Percentiles rank a stretch among this genome's conserved stretches.
These are phyloP conservation scores for Xylaria scruposa DNA, from an alignment of 495 filamentous ascomycete species.

Conservation along the genomic window DNA sequence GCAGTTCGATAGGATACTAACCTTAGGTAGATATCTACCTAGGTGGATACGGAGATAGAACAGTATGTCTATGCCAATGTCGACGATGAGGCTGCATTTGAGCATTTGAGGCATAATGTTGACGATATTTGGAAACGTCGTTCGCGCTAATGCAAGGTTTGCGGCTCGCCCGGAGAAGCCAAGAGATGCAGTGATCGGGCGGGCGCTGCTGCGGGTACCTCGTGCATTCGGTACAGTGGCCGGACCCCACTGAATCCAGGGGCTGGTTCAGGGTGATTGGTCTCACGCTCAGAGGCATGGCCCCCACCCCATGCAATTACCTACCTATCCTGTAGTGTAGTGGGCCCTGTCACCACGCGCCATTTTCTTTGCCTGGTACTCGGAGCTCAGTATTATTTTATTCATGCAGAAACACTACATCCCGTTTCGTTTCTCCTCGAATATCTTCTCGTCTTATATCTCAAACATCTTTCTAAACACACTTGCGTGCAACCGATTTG, in stretches of 20 bases:
- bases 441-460: neutral
- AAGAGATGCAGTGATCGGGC: constrained; percentile 7
- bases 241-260: constrained; percentile 6
- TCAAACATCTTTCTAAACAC: neutral
- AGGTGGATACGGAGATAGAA: neutral
- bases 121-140: neutral
- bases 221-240: neutral
- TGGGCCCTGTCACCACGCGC: neutral
- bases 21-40: neutral
- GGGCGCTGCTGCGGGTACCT: neutral
- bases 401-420: neutral
- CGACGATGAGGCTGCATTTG: neutral
- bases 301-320: neutral
- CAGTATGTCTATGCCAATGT: neutral
- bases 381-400: neutral
- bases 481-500: neutral
- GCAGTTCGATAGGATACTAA: neutral
- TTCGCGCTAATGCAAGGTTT: constrained; percentile 13
- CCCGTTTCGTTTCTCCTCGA: neutral
- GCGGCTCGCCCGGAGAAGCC: constrained; percentile 9
- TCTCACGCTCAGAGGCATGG: neutral
- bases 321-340: neutral
- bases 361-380: neutral
- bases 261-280: neutral
- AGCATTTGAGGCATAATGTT: neutral